phyloP scores from a whole-genome alignment of 108 stramenopile genomes.

The Pelagomonas calceolata region DNA sequence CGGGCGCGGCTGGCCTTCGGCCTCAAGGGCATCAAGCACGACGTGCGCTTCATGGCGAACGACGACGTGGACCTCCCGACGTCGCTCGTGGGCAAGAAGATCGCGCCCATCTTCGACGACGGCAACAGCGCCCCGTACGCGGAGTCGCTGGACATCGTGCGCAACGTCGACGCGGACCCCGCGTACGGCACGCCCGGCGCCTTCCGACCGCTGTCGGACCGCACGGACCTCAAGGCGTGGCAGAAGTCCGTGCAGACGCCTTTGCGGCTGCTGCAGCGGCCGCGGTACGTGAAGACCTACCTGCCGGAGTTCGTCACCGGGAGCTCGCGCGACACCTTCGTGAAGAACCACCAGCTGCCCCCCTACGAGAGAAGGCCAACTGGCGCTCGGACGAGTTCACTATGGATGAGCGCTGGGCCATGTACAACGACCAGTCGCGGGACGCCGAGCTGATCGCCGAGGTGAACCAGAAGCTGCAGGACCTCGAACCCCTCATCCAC shows the following conservation, averaged over 20 bases:
- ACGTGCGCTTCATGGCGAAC: constrained; percentile 72
- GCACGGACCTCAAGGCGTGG: constrained; percentile 83
- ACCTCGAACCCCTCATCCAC: constrained; percentile 68
- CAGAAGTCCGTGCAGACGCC: constrained; percentile 67
- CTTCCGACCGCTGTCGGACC: constrained; percentile 55
- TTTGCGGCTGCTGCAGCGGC: constrained; percentile 71
- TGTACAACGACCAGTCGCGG: constrained; percentile 61
- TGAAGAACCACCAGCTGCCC: constrained; percentile 72
- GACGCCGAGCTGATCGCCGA: constrained; percentile 67
- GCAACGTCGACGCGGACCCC: constrained; percentile 66
- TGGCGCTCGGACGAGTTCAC: constrained; percentile 65
- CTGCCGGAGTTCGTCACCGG: constrained; percentile 44
- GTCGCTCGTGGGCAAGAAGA: constrained; percentile 81
- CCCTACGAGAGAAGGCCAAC: constrained; percentile 68
- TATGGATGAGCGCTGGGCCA: constrained; percentile 55
- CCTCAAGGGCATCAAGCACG: constrained; percentile 79
- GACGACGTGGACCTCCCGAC: constrained; percentile 84
- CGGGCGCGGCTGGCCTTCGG: constrained; percentile 84
- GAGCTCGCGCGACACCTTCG: constrained; percentile 48
- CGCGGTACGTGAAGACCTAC: constrained; percentile 79
- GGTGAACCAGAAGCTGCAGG: constrained; percentile 65
- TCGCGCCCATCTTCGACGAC: constrained; percentile 75
- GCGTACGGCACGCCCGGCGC: constrained; percentile 65
- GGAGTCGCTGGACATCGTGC: constrained; percentile 88
- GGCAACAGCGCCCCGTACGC: constrained; percentile 24